Percentiles rank a stretch among this genome's conserved stretches.
phyloP scores from a whole-genome alignment of 305 asterid genomes.

The Solanum hybrid region DNA sequence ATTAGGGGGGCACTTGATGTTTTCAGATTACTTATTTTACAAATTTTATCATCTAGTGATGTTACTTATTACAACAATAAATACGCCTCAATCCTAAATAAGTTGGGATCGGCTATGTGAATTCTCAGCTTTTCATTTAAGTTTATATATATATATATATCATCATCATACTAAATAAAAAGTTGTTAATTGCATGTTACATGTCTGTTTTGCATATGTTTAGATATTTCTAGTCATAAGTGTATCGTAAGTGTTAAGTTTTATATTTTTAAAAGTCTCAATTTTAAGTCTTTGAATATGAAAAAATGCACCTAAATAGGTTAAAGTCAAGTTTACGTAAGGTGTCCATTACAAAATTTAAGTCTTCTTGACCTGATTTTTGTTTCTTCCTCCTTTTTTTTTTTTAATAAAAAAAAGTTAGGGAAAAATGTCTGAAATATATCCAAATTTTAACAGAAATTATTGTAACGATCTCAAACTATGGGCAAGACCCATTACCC shows the following conservation, averaged over 20 bases:
- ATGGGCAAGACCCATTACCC: too few species aligned
- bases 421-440: too few species aligned
- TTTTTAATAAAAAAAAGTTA: not conserved
- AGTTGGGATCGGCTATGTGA: not conserved
- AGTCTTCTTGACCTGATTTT: not conserved
- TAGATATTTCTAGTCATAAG: not conserved
- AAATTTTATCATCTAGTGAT: not conserved
- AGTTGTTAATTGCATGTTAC: not conserved
- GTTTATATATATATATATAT: not conserved
- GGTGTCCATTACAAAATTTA: not conserved
- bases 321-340: not conserved
- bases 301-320: not conserved
- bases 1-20: not conserved
- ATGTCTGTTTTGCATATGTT: not conserved
- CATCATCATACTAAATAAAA: not conserved
- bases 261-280: not conserved
- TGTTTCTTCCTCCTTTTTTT: not conserved
- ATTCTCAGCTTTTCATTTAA: not conserved
- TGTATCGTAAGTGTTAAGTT: not conserved
- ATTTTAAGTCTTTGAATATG: not conserved
- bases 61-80: not conserved
- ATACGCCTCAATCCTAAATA: not conserved
- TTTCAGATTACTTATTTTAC: not conserved
- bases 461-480: too few species aligned
- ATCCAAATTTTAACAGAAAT: too few species aligned